Base-by-base conservation (phyloP, 768 basidiomycete genomes). In the Austroboletus festivus region DNA sequence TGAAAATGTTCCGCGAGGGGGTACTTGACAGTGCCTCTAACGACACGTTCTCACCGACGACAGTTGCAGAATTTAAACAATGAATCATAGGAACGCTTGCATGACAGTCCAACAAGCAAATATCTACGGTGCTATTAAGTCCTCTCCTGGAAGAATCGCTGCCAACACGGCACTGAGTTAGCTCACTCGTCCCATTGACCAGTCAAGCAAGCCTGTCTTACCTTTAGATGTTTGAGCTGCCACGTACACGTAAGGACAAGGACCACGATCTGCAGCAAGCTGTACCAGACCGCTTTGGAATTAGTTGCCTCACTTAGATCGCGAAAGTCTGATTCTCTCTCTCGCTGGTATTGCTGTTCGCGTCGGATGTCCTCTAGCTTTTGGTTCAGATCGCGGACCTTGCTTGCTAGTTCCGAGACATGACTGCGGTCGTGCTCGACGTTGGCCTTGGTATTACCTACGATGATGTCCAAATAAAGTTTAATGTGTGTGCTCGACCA, bases 261-360 rank as follows among this genome's bases (percentile, higher is more conserved):
- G 11, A 95, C 85, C 13, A 78, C 68, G 49, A 98, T 91, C 75
- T 99, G 95, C 28, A 81, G 77, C 22, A 97, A 40, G 60, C 85
- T 93, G 69, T 96, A 98, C 91, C 92, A 98, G 38, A 98, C 89
- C 1, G 96, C 93, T 51, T 85, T 74, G n/a, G 85, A 72, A 70
- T 99, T 99, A 33, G 92, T 95, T 15, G 70, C 67, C 69, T 99
- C 96, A 58, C 90, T 93, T 53, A 97, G 68, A 69, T 93, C 73
- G 33, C 96, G 74, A 64, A 88, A 99, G 58, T 89, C 86, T 11
- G 89, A 76, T 70, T 99, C 96, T 55, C 96, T 76, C 71, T 99
- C 95, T 37, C 96, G 79, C 73, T 98, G 95, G 64, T 97, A 99
- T 69, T 94, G 90, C 71, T 99, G 96, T 70, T 98, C 96, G 21